Evolutionary conservation across 2,329 filamentous ascomycete genomes (phyloP), one percentile per base, ranked within the genome.

Genomic region (Nigrospora osmanthi): DNA sequence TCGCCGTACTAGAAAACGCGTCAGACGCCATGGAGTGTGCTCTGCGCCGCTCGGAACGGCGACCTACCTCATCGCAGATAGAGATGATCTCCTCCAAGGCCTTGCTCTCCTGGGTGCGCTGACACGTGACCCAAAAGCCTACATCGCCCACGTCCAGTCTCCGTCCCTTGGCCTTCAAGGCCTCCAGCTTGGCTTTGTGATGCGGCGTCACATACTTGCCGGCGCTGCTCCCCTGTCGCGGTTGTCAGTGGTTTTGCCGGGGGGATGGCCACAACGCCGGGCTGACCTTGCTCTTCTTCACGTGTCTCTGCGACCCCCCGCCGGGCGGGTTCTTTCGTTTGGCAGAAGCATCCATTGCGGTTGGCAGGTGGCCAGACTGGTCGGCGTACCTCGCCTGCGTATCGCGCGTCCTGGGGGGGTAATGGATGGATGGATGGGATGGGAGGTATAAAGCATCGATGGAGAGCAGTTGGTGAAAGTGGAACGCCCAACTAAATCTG

Each of bases 41-140:
- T 28, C 23, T 28, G 23, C 23, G 5, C 51, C 45, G 32, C 48
- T 43, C 23, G 30, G 41, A 5, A 23, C 16, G 35, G 37, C 28
- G 13, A 58, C 69, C 49, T 64, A 86, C 83, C 68, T 85, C 75
- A 37, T 83, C 73, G 56, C 88, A 85, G 17, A 89, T 66, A 47
- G 75, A 65, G 46, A 71, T 72, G 50, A 89, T 72, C 59, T 91
- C 87, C 41, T 73, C 69, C 3, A 85, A 75, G 13, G 85, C 84
- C 62, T 81, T 84, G 36, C 71, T 72, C 63, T 87, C 85, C 68
- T 85, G 83, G 52, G 79, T 78, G 58, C 83, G 77, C 42, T 83
- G 80, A 59, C 85, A 90, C 0, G 86, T 89, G 28, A 83, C 82
- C 85, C 85, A 91, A 47, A 91, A 81, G 6, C 87, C 87, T 43